A percentile compares a stretch with the other conserved stretches of the same genome.
These are phyloP conservation scores for Spathaspora sp. DNA, from an alignment of 805 yeast genomes.

Conservation along the genomic window DNA sequence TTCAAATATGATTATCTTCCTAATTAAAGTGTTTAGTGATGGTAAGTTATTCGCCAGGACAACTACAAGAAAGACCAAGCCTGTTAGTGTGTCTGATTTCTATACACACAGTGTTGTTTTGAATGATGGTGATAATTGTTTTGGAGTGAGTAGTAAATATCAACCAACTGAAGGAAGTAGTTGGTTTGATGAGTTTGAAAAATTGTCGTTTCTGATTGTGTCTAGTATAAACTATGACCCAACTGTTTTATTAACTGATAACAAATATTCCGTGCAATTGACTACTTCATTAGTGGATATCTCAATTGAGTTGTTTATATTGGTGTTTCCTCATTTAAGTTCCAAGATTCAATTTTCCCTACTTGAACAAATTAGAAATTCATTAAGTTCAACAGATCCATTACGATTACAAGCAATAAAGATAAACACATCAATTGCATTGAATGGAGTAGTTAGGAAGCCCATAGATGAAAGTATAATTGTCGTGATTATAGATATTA, in stretches of 20 bases:
- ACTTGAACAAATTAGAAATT: constrained; percentile 70
- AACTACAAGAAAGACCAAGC: constrained; percentile 11
- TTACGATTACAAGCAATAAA: constrained; percentile 45
- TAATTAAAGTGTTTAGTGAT: constrained; percentile 36
- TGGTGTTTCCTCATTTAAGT: constrained; percentile 67
- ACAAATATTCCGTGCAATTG: constrained; percentile 23
- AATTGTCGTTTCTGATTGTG: constrained; percentile 14
- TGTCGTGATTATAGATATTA: constrained; percentile 46
- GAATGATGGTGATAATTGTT: constrained; percentile 46
- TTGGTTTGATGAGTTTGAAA: constrained; percentile 34
- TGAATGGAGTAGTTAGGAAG: constrained; percentile 47
- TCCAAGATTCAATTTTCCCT: constrained; percentile 81
- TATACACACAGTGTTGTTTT: constrained; percentile 26
- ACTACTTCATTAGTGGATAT: constrained; percentile 56
- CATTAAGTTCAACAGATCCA: constrained; percentile 34
- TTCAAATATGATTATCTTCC: constrained; percentile 38
- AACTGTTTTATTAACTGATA: constrained; percentile 15
- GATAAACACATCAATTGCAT: constrained; percentile 60
- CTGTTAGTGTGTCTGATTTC: constrained; percentile 19
- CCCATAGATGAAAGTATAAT: constrained; percentile 33
- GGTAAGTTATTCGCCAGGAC: constrained; percentile 25
- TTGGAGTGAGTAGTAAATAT: constrained; percentile 54
- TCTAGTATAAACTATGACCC: constrained; percentile 35
- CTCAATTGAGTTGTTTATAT: constrained; percentile 72
- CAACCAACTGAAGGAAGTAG: constrained; percentile 5